These are phyloP conservation scores for Candida quercuum DNA, from an alignment of 805 yeast species.

Conservation along the genomic window DNA sequence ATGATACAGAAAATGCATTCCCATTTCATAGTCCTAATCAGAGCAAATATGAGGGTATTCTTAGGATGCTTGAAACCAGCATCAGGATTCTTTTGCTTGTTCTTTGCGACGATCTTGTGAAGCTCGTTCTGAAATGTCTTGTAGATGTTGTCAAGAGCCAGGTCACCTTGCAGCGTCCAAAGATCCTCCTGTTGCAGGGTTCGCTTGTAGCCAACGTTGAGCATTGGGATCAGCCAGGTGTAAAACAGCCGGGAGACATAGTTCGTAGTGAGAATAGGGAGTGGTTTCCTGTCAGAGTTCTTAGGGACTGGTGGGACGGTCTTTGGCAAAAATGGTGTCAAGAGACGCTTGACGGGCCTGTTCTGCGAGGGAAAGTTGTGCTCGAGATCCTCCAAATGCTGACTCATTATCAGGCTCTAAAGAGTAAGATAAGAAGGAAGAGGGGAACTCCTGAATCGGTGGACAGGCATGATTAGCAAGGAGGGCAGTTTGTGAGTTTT, in stretches of 20 bases:
- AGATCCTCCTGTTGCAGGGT: constrained; percentile 61
- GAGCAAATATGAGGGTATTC: constrained; percentile 31
- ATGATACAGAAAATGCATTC: constrained; percentile 34
- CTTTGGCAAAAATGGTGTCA: constrained; percentile 24
- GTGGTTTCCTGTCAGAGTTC: constrained; percentile 38
- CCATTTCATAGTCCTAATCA: constrained; percentile 39
- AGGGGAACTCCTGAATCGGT: no score
- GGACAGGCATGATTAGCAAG: no score
- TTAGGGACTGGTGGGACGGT: constrained; percentile 45
- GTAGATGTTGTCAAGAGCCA: constrained; percentile 34
- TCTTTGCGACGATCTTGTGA: constrained; percentile 22
- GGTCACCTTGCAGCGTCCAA: constrained; percentile 36
- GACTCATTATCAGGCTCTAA: no score
- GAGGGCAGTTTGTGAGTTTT: no score
- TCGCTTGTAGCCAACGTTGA: constrained; percentile 62
- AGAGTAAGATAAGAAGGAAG: no score
- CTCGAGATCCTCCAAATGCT: no score
- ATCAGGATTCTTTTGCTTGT: constrained; percentile 31
- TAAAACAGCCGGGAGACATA: constrained; percentile 39
- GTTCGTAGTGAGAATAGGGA: constrained; percentile 36
- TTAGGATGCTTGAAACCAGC: constrained; percentile 17
- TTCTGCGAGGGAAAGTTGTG: no score
- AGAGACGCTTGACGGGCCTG: constrained; percentile 15
- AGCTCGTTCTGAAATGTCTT: constrained; percentile 28
- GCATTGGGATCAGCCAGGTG: constrained; percentile 61